phyloP scores from a whole-genome alignment of 2,329 filamentous ascomycete species.

The Beauveria sp. region DNA sequence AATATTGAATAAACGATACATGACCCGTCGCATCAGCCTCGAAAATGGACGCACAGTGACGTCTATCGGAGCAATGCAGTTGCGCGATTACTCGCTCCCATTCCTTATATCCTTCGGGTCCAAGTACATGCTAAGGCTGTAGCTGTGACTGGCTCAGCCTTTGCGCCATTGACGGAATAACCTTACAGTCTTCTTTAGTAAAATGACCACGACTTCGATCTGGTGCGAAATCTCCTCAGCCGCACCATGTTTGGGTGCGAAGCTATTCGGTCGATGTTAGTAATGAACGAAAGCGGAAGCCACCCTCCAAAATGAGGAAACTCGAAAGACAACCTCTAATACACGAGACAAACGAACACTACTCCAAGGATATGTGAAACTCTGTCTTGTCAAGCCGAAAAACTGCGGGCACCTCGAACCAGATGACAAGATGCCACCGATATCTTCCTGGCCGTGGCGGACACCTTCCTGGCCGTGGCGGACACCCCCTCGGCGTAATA shows the following conservation, averaged over 20 bases:
- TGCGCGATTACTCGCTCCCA: background rate
- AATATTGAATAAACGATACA: background rate
- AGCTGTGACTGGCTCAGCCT: background rate
- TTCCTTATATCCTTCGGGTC: background rate
- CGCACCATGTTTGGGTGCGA: constrained; percentile 1
- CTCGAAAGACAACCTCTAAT: background rate
- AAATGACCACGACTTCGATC: background rate
- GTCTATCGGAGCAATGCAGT: background rate
- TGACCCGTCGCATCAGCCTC: background rate
- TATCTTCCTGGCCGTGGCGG: background rate
- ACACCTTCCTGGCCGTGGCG: background rate
- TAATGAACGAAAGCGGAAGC: background rate
- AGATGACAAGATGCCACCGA: background rate
- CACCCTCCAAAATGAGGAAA: background rate
- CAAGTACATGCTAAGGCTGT: background rate
- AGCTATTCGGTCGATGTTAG: constrained; percentile 3
- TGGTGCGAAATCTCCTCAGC: background rate
- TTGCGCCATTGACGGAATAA: constrained; percentile 2
- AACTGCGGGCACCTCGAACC: background rate
- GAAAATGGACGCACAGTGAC: background rate
- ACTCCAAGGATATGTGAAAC: background rate
- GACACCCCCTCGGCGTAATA: background rate
- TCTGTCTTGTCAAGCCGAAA: background rate
- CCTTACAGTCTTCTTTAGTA: background rate
- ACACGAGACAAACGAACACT: background rate